Evolutionary conservation across 2,329 filamentous ascomycete genomes (phyloP).

Genomic region (Drechslerella dactyloides): DNA sequence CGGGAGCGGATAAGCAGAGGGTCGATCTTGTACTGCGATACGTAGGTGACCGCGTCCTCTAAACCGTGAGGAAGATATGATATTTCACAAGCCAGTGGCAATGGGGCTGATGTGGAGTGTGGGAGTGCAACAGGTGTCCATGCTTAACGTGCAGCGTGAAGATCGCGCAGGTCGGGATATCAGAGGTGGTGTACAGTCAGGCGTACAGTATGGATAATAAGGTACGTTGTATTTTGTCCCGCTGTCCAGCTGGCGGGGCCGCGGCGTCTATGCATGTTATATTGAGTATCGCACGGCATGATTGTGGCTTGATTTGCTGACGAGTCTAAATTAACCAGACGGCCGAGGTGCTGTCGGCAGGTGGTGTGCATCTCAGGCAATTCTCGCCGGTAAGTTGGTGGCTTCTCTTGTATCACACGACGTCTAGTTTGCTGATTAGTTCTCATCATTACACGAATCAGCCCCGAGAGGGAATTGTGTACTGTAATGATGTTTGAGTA

Average conservation of each 20-base stretch:
- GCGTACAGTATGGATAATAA: slow-evolving; percentile 92
- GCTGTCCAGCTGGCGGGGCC: slow-evolving; percentile 39
- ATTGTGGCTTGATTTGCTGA: neutral
- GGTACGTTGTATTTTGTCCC: slow-evolving; percentile 56
- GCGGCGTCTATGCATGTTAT: slow-evolving; percentile 28
- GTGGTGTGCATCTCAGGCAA: slow-evolving; percentile 83
- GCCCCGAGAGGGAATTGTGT: slow-evolving; percentile 43
- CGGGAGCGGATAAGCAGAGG: slow-evolving; percentile 84
- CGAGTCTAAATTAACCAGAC: slow-evolving; percentile 60
- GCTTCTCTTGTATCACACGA: neutral
- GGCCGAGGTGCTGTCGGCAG: slow-evolving; percentile 79
- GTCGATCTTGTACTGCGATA: slow-evolving; percentile 89
- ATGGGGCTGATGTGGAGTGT: too few relatives aligned
- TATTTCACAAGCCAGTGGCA: too few relatives aligned
- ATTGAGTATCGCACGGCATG: neutral
- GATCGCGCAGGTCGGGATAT: slow-evolving; percentile 94
- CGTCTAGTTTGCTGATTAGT: neutral
- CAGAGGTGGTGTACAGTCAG: slow-evolving; percentile 92
- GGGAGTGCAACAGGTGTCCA: slow-evolving; percentile 81
- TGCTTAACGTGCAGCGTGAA: slow-evolving; percentile 98
- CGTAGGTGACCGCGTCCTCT: slow-evolving; percentile 59
- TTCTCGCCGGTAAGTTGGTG: slow-evolving; percentile 77
- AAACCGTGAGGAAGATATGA: too few relatives aligned
- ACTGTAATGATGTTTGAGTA: slow-evolving; percentile 15
- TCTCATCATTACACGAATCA: neutral